A percentile compares a stretch with the other conserved stretches of the same genome.
Conservation (phyloP, 768 basidiomycete species). For the Xerocomus spinulosus region DNA sequence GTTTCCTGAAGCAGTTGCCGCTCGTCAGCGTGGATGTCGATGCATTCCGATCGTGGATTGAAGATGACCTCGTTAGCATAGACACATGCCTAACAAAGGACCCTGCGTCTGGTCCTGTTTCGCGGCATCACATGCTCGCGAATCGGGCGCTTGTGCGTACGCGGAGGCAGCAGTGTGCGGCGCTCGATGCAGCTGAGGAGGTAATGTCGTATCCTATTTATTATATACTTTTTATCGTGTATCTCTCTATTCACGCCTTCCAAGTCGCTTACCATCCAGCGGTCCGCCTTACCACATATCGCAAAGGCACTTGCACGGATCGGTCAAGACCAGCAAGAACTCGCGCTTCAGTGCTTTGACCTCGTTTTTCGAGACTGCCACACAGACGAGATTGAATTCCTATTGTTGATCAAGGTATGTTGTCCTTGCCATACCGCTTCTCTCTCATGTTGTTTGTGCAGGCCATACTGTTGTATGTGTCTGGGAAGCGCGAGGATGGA, state of each 20-base stretch:
- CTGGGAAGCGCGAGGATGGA: not conserved
- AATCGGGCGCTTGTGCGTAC: constrained; percentile 1
- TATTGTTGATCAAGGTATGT: constrained; percentile 2
- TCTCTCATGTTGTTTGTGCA: not conserved
- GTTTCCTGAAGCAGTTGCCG: too few relatives aligned
- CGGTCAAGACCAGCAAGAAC: not conserved
- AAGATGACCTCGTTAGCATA: not conserved
- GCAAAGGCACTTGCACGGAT: constrained; percentile 5
- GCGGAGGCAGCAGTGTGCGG: not conserved
- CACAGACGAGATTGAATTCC: not conserved
- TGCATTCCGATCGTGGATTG: constrained; percentile 1
- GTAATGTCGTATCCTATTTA: not conserved
- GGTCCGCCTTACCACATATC: constrained; percentile 2
- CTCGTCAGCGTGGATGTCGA: not conserved
- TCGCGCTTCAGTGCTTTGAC: constrained; percentile 1
- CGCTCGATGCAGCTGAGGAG: not conserved
- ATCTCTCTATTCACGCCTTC: not conserved
- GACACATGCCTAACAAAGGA: not conserved
- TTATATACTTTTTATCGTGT: not conserved
- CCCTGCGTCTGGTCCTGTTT: not conserved
- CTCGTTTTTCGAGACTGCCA: constrained; percentile 1
- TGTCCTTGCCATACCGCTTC: not conserved
- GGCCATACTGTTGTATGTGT: not conserved
- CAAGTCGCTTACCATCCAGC: not conserved
- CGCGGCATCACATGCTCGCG: not conserved